Base-by-base conservation (phyloP, 2,329 filamentous ascomycete species). In the Claviceps africana region DNA sequence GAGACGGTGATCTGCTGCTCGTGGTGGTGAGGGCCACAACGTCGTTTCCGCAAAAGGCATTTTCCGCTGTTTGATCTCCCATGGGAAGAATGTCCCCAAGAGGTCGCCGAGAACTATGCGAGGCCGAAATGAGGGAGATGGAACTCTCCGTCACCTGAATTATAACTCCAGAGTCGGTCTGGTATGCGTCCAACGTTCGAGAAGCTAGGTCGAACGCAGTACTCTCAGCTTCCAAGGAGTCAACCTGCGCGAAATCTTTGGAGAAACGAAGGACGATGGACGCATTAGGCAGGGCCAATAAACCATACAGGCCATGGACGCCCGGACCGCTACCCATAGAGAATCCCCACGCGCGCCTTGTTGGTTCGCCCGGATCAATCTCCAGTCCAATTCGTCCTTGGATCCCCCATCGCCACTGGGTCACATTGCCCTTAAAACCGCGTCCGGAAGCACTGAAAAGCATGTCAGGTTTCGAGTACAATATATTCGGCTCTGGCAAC, bases 381-480 rank as follows among this genome's bases (percentile, higher is more conserved):
- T 81, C 76, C 5, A 80, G 60, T 1, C 77, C 80, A 57, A 87
- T 79, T 52, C 77, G 79, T 19, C 84, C 86, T 60, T 85, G 79
- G 30, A 87, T 68, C 4, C 87, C 86, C 64, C 81, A 73, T 56
- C 85, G 77, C 55, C 87, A 72, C 60, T 91, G 85, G 3, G 79
- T 78, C 25, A 91, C 70, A 8, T 77, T 75, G 10, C 85, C 85
- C 31, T 73, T 75, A 1, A 69, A 66, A 0, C 81, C 81, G 57
- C 79, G 78, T 0, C 84, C 82, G 21, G 82, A 82, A 44, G 81
- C 83, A 22, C 78, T 77, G 65, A 86, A 88, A 15, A 89, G 62
- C 25, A 76, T 73, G 58, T 83, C 79, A 30, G 66, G 58, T 49
- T 59, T 63, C 33, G 5, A 33, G 44, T 25, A 46, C 3, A n/a